Evolutionary conservation across 169 alveolate species (phyloP).

Genomic region (Plasmodium yoelii): DNA sequence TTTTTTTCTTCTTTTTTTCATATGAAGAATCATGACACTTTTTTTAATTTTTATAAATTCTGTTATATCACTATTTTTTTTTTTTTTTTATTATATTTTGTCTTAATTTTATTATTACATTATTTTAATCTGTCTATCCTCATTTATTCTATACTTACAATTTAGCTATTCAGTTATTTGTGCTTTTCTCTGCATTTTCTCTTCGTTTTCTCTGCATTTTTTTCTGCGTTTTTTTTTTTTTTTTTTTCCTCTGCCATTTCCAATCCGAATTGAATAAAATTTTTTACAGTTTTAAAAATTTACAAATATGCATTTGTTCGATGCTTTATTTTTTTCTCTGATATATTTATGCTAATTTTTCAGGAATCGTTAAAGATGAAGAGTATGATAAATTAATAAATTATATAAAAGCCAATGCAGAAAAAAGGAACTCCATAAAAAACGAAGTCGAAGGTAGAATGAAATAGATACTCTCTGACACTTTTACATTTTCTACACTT

Average conservation of each 20-base stretch:
- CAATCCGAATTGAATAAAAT: too few relatives aligned
- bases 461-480: too few relatives aligned
- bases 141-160: not conserved
- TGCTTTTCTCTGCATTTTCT: not conserved
- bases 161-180: not conserved
- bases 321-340: not conserved
- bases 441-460: slow-evolving; percentile 50
- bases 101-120: slow-evolving; percentile 15
- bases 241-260: not conserved
- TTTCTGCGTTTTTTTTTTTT: not conserved
- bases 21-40: too few relatives aligned
- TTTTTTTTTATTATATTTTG: slow-evolving; percentile 34
- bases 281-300: too few relatives aligned
- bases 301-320: too few relatives aligned
- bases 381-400: slow-evolving; percentile 10
- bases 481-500: too few relatives aligned
- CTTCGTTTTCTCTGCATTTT: not conserved
- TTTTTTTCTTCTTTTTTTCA: too few relatives aligned
- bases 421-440: slow-evolving; percentile 38
- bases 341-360: slow-evolving; percentile 16
- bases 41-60: not conserved
- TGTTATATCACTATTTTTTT: slow-evolving; percentile 24
- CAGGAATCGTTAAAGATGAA: slow-evolving; percentile 34
- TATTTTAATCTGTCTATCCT: slow-evolving; percentile 19
- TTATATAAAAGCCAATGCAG: slow-evolving; percentile 49